These are phyloP conservation scores for Raffaelea ambrosiae DNA, from an alignment of 2,329 filamentous ascomycete genomes.

Conservation along the genomic window DNA sequence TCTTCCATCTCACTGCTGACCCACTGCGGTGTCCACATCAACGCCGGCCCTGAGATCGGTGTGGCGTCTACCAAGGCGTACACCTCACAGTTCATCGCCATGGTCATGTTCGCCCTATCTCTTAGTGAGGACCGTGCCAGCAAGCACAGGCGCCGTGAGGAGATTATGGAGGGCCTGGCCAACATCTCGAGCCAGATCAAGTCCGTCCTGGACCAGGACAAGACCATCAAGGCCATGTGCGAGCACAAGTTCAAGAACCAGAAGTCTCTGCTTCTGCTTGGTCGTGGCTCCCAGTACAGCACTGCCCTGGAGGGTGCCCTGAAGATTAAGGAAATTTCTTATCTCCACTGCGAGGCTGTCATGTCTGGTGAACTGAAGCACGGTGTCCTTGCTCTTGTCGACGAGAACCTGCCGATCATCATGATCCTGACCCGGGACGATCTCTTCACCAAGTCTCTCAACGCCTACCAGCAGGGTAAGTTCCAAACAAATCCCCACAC, in stretches of 20 bases:
- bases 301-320: slow-evolving; percentile 95
- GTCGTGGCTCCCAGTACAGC: slow-evolving; percentile 92
- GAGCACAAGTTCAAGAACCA: slow-evolving; percentile 91
- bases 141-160: slow-evolving; percentile 82
- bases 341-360: slow-evolving; percentile 98
- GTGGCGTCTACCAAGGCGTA: slow-evolving; percentile 99
- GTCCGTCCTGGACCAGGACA: slow-evolving; percentile 82
- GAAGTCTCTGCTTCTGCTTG: slow-evolving; percentile 88
- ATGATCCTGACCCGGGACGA: slow-evolving; percentile 98
- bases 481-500: slow-evolving; percentile 5
- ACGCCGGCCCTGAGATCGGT: slow-evolving; percentile 96
- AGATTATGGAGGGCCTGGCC: slow-evolving; percentile 90
- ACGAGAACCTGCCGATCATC: slow-evolving; percentile 97
- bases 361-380: slow-evolving; percentile 99
- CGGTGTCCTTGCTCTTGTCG: slow-evolving; percentile 91
- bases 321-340: slow-evolving; percentile 99
- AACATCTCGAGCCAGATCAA: slow-evolving; percentile 88
- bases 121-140: slow-evolving; percentile 94
- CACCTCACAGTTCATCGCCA: slow-evolving; percentile 97
- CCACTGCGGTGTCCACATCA: slow-evolving; percentile 99
- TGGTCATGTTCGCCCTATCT: slow-evolving; percentile 98
- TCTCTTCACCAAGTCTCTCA: slow-evolving; percentile 97
- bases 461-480: slow-evolving; percentile 94
- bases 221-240: slow-evolving; percentile 91
- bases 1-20: slow-evolving; percentile 97